Evolutionary conservation across 371 early-diverging fungal genomes (phyloP).

Genomic region (Actinomortierella wolfii): DNA sequence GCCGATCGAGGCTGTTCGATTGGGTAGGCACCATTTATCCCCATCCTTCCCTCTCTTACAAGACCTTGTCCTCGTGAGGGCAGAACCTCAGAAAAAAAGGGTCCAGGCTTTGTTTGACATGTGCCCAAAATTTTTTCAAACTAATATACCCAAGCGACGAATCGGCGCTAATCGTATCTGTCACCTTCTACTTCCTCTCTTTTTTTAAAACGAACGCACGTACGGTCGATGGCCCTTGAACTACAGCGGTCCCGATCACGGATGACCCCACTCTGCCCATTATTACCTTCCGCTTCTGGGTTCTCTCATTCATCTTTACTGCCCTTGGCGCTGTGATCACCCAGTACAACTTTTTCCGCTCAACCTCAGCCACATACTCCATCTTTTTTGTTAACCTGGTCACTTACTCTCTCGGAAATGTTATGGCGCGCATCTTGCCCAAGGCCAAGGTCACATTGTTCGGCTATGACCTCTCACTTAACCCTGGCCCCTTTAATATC

Average conservation of each 20-base stretch:
- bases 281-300: conserved; percentile 71
- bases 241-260: conserved; percentile 52
- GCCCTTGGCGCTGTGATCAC: conserved; percentile 58
- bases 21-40: conserved; percentile 8
- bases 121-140: too few species aligned
- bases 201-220: too few species aligned
- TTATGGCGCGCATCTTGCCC: conserved; percentile 42
- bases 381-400: conserved; percentile 48
- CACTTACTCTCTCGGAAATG: conserved; percentile 37
- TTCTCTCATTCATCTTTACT: conserved; percentile 67
- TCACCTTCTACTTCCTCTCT: too few species aligned
- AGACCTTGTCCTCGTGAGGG: too few species aligned
- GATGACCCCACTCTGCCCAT: conserved; percentile 65
- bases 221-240: too few species aligned
- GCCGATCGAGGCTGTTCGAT: conserved; percentile 26
- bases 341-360: conserved; percentile 48
- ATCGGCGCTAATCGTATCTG: too few species aligned
- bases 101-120: too few species aligned
- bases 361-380: conserved; percentile 30
- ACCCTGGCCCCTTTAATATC: conserved; percentile 58
- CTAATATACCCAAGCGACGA: too few species aligned
- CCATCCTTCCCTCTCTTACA: too few species aligned
- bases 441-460: conserved; percentile 15
- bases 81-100: too few species aligned
- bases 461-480: conserved; percentile 23